Evolutionary conservation across 2,329 filamentous ascomycete species (phyloP).

Genomic region (Pseudogymnoascus sp.): DNA sequence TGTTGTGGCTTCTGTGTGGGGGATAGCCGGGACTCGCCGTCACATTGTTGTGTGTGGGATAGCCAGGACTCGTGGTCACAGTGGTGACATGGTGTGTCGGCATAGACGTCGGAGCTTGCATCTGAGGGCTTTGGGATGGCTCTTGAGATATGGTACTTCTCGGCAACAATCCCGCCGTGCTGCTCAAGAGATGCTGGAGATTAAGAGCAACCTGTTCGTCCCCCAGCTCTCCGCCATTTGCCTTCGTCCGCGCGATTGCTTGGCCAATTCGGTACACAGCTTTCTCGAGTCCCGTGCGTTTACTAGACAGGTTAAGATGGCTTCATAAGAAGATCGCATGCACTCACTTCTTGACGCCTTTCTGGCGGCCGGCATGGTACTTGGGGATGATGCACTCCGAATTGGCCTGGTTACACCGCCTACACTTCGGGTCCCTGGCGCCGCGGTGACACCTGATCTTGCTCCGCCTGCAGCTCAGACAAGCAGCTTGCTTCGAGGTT

Average conservation of each 20-base stretch:
- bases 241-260: conserved; percentile 48
- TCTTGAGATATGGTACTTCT: conserved; percentile 18
- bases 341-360: conserved; percentile 65
- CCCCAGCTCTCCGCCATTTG: conserved; percentile 30
- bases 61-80: background rate
- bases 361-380: conserved; percentile 66
- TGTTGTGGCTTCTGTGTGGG: conserved; percentile 29
- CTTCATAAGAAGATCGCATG: background rate
- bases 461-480: conserved; percentile 55
- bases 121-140: conserved; percentile 16
- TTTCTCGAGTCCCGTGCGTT: conserved; percentile 65
- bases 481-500: conserved; percentile 39
- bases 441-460: conserved; percentile 60
- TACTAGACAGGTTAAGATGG: conserved; percentile 37
- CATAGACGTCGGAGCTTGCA: background rate
- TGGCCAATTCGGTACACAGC: conserved; percentile 67
- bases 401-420: conserved; percentile 49
- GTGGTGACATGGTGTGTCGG: background rate
- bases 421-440: conserved; percentile 43
- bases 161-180: conserved; percentile 35
- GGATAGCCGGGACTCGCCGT: background rate
- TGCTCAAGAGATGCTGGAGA: conserved; percentile 41
- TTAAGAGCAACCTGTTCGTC: conserved; percentile 35
- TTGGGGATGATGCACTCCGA: conserved; percentile 58
- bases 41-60: background rate